Evolutionary conservation across 352 stramenopile genomes (phyloP).

Genomic region (Pythium dissimile): DNA sequence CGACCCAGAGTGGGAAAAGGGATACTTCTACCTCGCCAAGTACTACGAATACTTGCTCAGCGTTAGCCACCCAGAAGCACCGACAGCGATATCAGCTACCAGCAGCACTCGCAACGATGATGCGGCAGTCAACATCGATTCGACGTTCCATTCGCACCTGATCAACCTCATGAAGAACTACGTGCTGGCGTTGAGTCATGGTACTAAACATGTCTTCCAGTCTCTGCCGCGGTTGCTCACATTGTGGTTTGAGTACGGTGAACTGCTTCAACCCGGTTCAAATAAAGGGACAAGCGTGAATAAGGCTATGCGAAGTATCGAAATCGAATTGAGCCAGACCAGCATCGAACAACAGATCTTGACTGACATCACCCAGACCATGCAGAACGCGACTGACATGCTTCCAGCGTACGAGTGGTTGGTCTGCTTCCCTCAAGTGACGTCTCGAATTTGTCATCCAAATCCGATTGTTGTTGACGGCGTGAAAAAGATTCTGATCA

Average conservation of each 20-base stretch:
- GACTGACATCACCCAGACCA: slow-evolving; percentile 55
- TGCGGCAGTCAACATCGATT: slow-evolving; percentile 41
- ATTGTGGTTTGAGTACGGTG: slow-evolving; percentile 96
- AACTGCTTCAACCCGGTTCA: slow-evolving; percentile 49
- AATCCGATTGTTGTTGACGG: slow-evolving; percentile 81
- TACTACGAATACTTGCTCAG: slow-evolving; percentile 91
- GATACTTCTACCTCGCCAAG: slow-evolving; percentile 88
- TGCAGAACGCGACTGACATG: slow-evolving; percentile 49
- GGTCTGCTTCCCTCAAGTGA: slow-evolving; percentile 97
- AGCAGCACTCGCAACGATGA: slow-evolving; percentile 33
- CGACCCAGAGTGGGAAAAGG: slow-evolving; percentile 92
- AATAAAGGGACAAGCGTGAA: slow-evolving; percentile 41
- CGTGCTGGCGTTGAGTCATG: slow-evolving; percentile 72
- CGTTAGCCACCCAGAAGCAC: slow-evolving; percentile 55
- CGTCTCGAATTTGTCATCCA: slow-evolving; percentile 92
- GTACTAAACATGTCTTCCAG: slow-evolving; percentile 97
- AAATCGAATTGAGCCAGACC: slow-evolving; percentile 50
- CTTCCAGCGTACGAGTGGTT: slow-evolving; percentile 94
- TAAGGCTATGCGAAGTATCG: slow-evolving; percentile 61
- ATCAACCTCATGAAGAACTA: slow-evolving; percentile 95
- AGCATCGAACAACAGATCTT: slow-evolving; percentile 62
- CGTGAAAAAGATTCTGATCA: slow-evolving; percentile 93
- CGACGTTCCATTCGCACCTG: slow-evolving; percentile 63
- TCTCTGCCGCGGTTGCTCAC: slow-evolving; percentile 96
- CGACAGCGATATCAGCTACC: slow-evolving; percentile 28